phyloP scores from a whole-genome alignment of 177 flowering plant genomes.

The Tripterygium wilfordii region DNA sequence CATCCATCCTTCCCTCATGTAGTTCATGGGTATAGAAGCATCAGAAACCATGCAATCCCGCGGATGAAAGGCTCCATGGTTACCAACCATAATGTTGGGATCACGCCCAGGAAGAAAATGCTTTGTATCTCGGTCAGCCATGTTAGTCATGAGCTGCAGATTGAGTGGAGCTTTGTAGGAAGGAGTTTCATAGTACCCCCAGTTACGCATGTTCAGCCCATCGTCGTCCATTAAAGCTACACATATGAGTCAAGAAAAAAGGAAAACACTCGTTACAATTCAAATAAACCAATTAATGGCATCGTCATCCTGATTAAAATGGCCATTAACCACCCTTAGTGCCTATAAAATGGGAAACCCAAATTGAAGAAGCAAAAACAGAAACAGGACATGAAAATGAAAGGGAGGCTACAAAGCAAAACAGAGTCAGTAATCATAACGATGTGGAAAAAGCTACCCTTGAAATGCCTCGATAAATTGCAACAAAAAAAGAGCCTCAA shows the following conservation, averaged over 20 bases:
- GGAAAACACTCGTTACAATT: not conserved
- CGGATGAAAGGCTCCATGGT: conserved; percentile 44
- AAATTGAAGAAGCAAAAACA: too few relatives aligned
- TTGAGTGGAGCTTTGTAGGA: conserved; percentile 49
- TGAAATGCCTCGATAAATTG: too few relatives aligned
- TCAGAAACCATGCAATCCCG: conserved; percentile 44
- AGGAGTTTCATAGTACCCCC: conserved; percentile 75
- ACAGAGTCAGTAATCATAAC: too few relatives aligned
- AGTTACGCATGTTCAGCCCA: conserved; percentile 63
- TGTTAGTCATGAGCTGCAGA: conserved; percentile 64
- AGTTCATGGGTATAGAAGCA: conserved; percentile 40
- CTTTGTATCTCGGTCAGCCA: conserved; percentile 52
- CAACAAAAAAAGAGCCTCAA: too few relatives aligned
- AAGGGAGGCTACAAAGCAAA: too few relatives aligned
- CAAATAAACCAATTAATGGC: too few relatives aligned
- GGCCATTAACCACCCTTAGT: too few relatives aligned
- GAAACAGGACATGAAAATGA: too few relatives aligned
- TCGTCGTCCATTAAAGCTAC: conserved; percentile 64
- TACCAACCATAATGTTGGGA: conserved; percentile 28
- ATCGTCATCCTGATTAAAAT: too few relatives aligned
- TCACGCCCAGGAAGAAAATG: conserved; percentile 48
- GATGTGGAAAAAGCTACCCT: too few relatives aligned
- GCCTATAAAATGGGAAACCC: too few relatives aligned
- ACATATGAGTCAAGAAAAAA: not conserved
- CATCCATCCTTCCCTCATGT: conserved; percentile 34